Conservation (phyloP, 192 early-diverging fungal species). For the Podila verticillata region DNA sequence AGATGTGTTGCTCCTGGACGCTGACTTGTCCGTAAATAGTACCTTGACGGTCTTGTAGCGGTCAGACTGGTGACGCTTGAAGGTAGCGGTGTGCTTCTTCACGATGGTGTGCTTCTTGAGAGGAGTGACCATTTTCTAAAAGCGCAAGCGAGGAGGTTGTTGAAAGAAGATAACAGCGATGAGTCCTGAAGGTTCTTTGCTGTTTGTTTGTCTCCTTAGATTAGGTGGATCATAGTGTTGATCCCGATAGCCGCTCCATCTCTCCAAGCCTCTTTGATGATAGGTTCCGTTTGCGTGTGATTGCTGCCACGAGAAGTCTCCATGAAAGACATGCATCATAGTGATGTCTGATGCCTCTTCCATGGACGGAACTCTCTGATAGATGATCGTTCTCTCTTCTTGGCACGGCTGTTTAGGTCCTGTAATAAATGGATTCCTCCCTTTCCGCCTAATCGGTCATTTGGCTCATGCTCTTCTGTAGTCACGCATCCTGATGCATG, state of each 20-base stretch:
- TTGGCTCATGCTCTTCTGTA: too few species aligned
- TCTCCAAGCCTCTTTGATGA: too few species aligned
- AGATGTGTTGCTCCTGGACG: neutral
- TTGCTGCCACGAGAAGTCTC: neutral
- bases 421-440: too few species aligned
- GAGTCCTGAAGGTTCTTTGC: neutral
- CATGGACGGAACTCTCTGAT: too few species aligned
- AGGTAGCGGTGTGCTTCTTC: slow-evolving; percentile 98
- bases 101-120: slow-evolving; percentile 95
- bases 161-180: neutral
- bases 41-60: slow-evolving; percentile 96
- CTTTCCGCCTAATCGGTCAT: too few species aligned
- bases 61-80: slow-evolving; percentile 98
- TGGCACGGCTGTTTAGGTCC: too few species aligned
- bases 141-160: neutral
- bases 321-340: neutral
- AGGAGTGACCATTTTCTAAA: slow-evolving; percentile 91
- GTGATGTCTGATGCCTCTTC: too few species aligned
- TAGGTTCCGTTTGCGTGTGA: neutral
- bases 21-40: slow-evolving; percentile 29
- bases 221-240: slow-evolving; percentile 7
- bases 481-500: too few species aligned
- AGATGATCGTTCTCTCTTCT: too few species aligned
- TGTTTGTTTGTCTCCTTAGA: neutral
- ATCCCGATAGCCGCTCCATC: slow-evolving; percentile 2